Percentiles rank a stretch among this genome's conserved stretches.
Evolutionary conservation across 164 flowering plant species (phyloP).

Genomic region (Santalum album): DNA sequence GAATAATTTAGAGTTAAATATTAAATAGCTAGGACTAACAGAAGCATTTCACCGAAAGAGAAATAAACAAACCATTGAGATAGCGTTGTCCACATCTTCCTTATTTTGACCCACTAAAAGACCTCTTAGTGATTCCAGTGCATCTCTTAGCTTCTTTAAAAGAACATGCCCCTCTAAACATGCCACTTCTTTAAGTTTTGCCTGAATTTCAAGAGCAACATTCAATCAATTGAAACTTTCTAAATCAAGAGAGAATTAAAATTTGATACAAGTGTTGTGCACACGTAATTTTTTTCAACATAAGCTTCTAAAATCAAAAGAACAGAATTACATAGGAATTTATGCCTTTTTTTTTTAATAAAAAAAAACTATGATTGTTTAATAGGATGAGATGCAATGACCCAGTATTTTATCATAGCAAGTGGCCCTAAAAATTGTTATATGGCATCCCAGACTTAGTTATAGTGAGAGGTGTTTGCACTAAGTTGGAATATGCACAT

Average conservation of each 20-base stretch:
- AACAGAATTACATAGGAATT: neutral
- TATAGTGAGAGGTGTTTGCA: no score
- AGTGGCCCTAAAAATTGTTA: no score
- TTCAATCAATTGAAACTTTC: neutral
- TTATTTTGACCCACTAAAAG: conserved; percentile 58
- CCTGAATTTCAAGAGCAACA: conserved; percentile 24
- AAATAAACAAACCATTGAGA: conserved; percentile 43
- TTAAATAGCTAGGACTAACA: no score
- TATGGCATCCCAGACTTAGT: no score
- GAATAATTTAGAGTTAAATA: no score
- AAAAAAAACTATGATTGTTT: no score
- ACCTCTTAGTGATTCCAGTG: conserved; percentile 54
- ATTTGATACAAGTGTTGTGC: no score
- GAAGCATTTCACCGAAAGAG: neutral
- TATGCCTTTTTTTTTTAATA: no score
- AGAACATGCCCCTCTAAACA: conserved; percentile 68
- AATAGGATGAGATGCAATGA: neutral
- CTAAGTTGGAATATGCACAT: no score
- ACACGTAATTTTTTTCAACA: no score
- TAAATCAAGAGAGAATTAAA: no score
- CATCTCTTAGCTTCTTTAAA: conserved; percentile 71
- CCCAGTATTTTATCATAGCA: neutral
- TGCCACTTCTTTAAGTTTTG: conserved; percentile 53
- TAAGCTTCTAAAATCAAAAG: neutral
- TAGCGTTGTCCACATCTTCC: conserved; percentile 71